A percentile compares a stretch with the other conserved stretches of the same genome.
Conservation (phyloP, 2,329 filamentous ascomycete genomes). For the Teratosphaeria viscida region DNA sequence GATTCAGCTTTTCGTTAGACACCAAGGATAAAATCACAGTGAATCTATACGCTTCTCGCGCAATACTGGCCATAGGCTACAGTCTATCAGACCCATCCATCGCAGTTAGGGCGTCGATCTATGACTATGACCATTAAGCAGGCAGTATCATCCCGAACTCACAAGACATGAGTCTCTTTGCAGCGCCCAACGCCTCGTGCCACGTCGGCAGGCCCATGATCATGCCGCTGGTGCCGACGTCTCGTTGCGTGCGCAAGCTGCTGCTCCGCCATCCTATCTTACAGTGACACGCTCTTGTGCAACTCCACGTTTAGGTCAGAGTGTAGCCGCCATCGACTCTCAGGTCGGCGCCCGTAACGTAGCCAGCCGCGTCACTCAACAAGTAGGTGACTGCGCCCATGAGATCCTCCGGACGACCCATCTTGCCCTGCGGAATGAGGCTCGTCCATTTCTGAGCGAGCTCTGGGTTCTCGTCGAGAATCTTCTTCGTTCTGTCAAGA, state of each 20-base stretch:
- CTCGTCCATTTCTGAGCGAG: constrained; percentile 85
- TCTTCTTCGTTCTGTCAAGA: constrained; percentile 67
- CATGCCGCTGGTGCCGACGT: neutral
- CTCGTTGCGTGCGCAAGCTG: neutral
- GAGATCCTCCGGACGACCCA: constrained; percentile 82
- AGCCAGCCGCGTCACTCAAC: constrained; percentile 65
- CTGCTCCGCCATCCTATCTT: neutral
- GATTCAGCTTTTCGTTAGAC: neutral
- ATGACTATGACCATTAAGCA: neutral
- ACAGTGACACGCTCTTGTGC: neutral
- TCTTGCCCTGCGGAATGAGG: constrained; percentile 83
- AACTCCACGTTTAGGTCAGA: constrained; percentile 21
- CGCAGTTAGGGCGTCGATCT: neutral
- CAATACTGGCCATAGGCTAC: neutral
- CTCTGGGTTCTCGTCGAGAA: constrained; percentile 84
- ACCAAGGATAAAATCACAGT: neutral
- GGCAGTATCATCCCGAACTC: neutral
- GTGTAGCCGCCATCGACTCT: constrained; percentile 35
- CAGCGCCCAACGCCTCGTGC: neutral
- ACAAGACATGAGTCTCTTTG: neutral
- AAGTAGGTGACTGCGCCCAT: constrained; percentile 89
- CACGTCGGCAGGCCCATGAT: neutral
- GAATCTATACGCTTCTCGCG: neutral
- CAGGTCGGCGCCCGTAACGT: constrained; percentile 49
- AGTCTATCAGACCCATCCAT: neutral